phyloP scores from a whole-genome alignment of 2,329 filamentous ascomycete genomes.

The Penicillium brasilianum region DNA sequence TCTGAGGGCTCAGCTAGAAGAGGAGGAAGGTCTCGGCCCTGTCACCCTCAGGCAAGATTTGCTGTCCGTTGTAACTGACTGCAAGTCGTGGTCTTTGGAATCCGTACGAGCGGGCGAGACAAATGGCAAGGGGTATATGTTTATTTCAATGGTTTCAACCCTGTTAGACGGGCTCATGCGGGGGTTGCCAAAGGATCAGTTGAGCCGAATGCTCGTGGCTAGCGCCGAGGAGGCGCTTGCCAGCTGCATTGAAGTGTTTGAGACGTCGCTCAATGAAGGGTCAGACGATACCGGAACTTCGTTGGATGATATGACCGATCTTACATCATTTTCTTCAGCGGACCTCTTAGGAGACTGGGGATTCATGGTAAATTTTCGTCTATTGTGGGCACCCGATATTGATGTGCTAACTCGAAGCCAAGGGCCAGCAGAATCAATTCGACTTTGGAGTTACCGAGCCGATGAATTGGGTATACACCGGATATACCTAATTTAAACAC shows the following conservation, averaged over 20 bases:
- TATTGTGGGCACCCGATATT: background rate
- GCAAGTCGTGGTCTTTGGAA: constrained; percentile 46
- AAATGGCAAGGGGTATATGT: constrained; percentile 60
- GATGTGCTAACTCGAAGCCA: background rate
- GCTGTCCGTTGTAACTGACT: constrained; percentile 45
- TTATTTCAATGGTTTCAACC: constrained; percentile 46
- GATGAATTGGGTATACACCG: constrained; percentile 27
- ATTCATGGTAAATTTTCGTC: constrained; percentile 44
- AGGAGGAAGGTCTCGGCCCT: constrained; percentile 35
- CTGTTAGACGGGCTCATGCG: constrained; percentile 52
- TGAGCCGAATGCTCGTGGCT: constrained; percentile 42
- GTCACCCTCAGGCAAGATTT: constrained; percentile 35
- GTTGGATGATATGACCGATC: constrained; percentile 24
- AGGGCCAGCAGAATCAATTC: constrained; percentile 24
- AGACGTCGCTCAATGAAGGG: constrained; percentile 25
- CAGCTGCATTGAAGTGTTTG: constrained; percentile 33
- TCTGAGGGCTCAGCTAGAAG: constrained; percentile 34
- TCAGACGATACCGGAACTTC: constrained; percentile 6
- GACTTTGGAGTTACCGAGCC: constrained; percentile 29
- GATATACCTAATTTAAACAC: background rate
- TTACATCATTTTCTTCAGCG: constrained; percentile 33
- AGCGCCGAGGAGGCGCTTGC: constrained; percentile 44
- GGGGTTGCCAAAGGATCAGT: constrained; percentile 43
- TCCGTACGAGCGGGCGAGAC: constrained; percentile 58
- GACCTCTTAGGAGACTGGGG: constrained; percentile 49